A percentile compares a stretch with the other conserved stretches of the same genome.
Conservation (phyloP, 345 rosid species). For the Aquilaria sinensis region DNA sequence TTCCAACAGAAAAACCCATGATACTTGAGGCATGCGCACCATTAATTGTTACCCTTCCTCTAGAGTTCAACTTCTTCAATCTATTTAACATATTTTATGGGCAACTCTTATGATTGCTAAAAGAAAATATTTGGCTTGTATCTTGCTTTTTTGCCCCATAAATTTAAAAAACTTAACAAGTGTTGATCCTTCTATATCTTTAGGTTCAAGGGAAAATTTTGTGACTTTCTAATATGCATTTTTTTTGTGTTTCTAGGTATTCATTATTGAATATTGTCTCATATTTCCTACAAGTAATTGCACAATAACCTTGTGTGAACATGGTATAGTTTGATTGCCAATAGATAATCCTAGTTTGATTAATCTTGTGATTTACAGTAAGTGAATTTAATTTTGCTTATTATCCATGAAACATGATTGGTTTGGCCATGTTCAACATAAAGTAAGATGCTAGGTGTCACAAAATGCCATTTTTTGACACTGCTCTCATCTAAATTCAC, state of each 20-base stretch:
- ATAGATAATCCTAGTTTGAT: too few relatives aligned
- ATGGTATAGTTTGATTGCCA: too few relatives aligned
- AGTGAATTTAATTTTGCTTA: too few relatives aligned
- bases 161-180: neutral
- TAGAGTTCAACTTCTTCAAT: constrained; percentile 50
- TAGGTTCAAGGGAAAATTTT: constrained; percentile 77
- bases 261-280: constrained; percentile 1
- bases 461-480: too few relatives aligned
- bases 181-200: constrained; percentile 14
- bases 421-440: too few relatives aligned
- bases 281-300: too few relatives aligned
- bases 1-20: constrained; percentile 71
- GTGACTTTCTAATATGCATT: constrained; percentile 67
- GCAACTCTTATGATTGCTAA: neutral
- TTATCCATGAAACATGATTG: too few relatives aligned
- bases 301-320: too few relatives aligned
- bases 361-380: too few relatives aligned
- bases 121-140: neutral
- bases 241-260: constrained; percentile 87
- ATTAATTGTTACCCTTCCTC: constrained; percentile 88
- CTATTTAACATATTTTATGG: neutral
- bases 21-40: constrained; percentile 80
- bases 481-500: too few relatives aligned
- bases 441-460: too few relatives aligned
- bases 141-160: constrained; percentile 2